phyloP scores from a whole-genome alignment of 768 basidiomycete species.

The Gautieria morchelliformis region DNA sequence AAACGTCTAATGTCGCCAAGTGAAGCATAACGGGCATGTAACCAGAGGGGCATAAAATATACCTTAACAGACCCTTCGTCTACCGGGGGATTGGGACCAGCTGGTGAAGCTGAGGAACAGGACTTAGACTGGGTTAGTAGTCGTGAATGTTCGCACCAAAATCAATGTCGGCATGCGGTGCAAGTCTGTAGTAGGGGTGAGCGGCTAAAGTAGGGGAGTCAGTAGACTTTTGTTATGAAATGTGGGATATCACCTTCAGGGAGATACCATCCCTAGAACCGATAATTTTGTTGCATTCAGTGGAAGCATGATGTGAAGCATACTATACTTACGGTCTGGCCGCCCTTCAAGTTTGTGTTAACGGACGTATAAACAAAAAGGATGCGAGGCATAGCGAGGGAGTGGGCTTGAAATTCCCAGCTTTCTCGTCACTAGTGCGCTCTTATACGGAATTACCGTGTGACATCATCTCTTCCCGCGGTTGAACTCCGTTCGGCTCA shows the following conservation, averaged over 20 bases:
- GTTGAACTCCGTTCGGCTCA: background rate
- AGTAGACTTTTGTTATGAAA: background rate
- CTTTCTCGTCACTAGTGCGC: background rate
- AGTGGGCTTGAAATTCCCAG: background rate
- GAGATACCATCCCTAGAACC: slow-evolving; percentile 62
- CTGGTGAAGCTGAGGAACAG: slow-evolving; percentile 35
- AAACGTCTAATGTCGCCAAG: slow-evolving; percentile 29
- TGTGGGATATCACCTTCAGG: slow-evolving; percentile 36
- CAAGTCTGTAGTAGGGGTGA: slow-evolving; percentile 56
- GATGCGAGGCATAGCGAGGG: slow-evolving; percentile 16
- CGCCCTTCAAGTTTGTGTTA: slow-evolving; percentile 43
- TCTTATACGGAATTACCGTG: background rate
- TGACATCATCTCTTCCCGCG: no score
- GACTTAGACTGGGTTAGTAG: background rate
- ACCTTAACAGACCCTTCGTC: slow-evolving; percentile 49
- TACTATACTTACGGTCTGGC: slow-evolving; percentile 33
- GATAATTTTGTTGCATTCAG: background rate
- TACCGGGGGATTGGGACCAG: slow-evolving; percentile 61
- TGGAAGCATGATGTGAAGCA: background rate
- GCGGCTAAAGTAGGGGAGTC: slow-evolving; percentile 29
- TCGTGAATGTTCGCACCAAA: slow-evolving; percentile 20
- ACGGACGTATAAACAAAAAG: slow-evolving; percentile 73
- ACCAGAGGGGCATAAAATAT: slow-evolving; percentile 4
- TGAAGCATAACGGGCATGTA: background rate
- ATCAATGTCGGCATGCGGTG: slow-evolving; percentile 41